Conservation (phyloP, 2,329 filamentous ascomycete genomes). For the Scolecobasidium constrictum region DNA sequence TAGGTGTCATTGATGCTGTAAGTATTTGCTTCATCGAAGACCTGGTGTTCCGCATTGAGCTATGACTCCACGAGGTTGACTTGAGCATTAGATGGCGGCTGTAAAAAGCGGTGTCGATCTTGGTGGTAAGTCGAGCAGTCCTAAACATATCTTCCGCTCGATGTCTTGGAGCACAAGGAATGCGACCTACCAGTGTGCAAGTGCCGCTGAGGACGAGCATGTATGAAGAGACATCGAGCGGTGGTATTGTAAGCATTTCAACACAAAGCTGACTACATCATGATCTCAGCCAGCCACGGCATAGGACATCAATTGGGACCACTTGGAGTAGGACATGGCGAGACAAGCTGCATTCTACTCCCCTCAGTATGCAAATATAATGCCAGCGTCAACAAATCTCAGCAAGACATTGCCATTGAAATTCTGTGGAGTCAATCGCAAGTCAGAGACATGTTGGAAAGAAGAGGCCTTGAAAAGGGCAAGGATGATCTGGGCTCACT, state of each 20-base stretch:
- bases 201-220: too few relatives aligned
- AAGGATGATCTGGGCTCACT: slow-evolving; percentile 39
- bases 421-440: slow-evolving; percentile 29
- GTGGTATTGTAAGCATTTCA: too few relatives aligned
- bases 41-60: too few relatives aligned
- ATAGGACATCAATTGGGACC: slow-evolving; percentile 37
- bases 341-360: slow-evolving; percentile 46
- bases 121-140: too few relatives aligned
- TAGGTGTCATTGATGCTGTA: slow-evolving; percentile 45
- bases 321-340: slow-evolving; percentile 47
- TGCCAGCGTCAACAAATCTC: slow-evolving; percentile 7
- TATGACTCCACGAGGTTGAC: too few relatives aligned
- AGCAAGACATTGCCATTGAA: slow-evolving; percentile 28
- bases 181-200: too few relatives aligned
- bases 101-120: slow-evolving; percentile 28
- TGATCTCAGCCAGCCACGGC: slow-evolving; percentile 29
- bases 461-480: slow-evolving; percentile 16
- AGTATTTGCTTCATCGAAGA: too few relatives aligned
- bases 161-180: too few relatives aligned
- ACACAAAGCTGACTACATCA: too few relatives aligned
- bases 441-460: slow-evolving; percentile 25
- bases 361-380: slow-evolving; percentile 49
- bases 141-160: too few relatives aligned
- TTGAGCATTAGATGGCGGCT: too few relatives aligned
- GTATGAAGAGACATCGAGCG: too few relatives aligned